These are phyloP conservation scores for Zygoascus tannicola DNA, from an alignment of 805 yeast species.

Conservation along the genomic window DNA sequence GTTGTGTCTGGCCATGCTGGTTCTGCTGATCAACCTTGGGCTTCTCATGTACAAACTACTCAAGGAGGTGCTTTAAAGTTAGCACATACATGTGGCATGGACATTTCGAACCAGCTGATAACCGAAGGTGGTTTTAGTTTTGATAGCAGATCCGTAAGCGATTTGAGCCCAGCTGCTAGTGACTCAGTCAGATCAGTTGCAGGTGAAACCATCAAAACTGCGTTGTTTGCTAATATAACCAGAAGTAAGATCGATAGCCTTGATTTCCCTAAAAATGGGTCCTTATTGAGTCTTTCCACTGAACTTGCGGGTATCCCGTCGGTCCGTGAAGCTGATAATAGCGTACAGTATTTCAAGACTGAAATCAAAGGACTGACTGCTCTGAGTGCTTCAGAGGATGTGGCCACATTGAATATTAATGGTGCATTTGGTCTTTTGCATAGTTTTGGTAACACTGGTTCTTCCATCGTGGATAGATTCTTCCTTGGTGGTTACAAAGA, in stretches of 20 bases:
- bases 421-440: constrained; percentile 5
- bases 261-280: constrained; percentile 38
- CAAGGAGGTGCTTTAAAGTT: constrained; percentile 35
- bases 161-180: constrained; percentile 41
- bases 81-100: constrained; percentile 25
- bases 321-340: not conserved
- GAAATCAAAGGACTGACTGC: constrained; percentile 11
- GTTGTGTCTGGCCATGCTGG: constrained; percentile 41
- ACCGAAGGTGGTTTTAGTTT: constrained; percentile 48
- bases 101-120: constrained; percentile 7
- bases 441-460: constrained; percentile 1
- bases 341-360: constrained; percentile 22
- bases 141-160: constrained; percentile 45
- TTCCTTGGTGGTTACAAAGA: constrained; percentile 67
- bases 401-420: constrained; percentile 15
- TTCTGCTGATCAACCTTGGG: constrained; percentile 41
- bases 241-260: constrained; percentile 31
- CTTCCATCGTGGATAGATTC: constrained; percentile 64
- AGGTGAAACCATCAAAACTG: constrained; percentile 51
- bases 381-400: constrained; percentile 12
- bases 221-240: constrained; percentile 35
- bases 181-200: constrained; percentile 54
- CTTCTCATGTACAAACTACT: constrained; percentile 42
- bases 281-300: constrained; percentile 27
- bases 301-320: constrained; percentile 23